Evolutionary conservation across 2,329 filamentous ascomycete species (phyloP), one percentile per base, ranked within the genome.

Genomic region (Aspergillus ustus): DNA sequence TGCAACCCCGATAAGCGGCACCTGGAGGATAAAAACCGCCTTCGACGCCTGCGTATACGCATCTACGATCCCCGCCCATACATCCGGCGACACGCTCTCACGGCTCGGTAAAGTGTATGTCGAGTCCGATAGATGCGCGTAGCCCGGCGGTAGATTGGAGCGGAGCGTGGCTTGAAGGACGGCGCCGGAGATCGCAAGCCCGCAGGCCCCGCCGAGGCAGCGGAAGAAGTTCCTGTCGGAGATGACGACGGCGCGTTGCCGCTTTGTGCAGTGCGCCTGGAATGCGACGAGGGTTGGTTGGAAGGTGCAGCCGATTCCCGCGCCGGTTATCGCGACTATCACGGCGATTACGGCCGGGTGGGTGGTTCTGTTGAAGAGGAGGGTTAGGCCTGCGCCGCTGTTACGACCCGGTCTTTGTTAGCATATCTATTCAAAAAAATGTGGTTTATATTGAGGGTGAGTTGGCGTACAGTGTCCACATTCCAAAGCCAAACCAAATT

Each of bases 181-280:
- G 2, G 84, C 84, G 1, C 84, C 85, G 0, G 83, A 85, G 8
- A 88, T 75, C 0, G 85, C 85, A 0, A 89, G 79, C 0, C 87
- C 86, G 15, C 82, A 78, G 1, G 86, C 79, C 25, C 86, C 87
- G 9, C 87, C 87, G 3, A 86, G 75, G 51, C 82, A 84, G 7
- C 87, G 82, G 62, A 88, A 80, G 69, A 89, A 89, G 66, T 89
- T 89, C 1, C 87, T 80, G 55, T 84, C 83, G 2, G 84, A 85
- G 40, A 88, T 89, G 20, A 88, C 82, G 1, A 89, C 83, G 0
- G 87, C 87, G 20, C 87, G 81, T 48, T 88, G 83, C 0, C 81
- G 74, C 69, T 85, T 86, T 1, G 80, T 77, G 22, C 80, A 83
- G 69, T 88, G 85, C 0, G 85, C 84, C 69, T 88, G 85, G 15